Percentiles rank a stretch among this genome's conserved stretches.
These are phyloP conservation scores for Penicillium italicum DNA, from an alignment of 2,329 filamentous ascomycete genomes.

Conservation along the genomic window DNA sequence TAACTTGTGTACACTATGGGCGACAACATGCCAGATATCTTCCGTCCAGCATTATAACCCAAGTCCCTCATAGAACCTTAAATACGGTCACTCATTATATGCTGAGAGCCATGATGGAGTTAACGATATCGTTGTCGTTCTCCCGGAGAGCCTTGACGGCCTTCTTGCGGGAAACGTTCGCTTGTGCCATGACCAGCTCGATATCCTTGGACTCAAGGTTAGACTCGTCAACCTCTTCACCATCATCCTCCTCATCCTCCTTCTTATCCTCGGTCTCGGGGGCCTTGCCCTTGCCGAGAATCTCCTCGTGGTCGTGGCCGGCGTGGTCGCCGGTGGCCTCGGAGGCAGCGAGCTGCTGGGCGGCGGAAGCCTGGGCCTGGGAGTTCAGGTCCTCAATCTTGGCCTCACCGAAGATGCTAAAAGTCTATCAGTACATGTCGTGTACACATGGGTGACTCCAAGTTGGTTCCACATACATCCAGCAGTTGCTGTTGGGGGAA, in stretches of 20 bases:
- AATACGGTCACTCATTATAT: conserved; percentile 51
- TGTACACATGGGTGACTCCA: background rate
- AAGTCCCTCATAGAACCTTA: conserved; percentile 26
- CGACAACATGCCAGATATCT: conserved; percentile 25
- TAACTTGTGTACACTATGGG: conserved; percentile 39
- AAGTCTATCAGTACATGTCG: conserved; percentile 24
- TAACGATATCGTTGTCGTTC: conserved; percentile 99
- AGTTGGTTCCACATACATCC: conserved; percentile 69
- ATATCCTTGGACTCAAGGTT: conserved; percentile 99
- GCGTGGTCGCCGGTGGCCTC: conserved; percentile 59
- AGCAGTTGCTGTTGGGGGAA: conserved; percentile 98
- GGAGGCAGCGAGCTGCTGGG: conserved; percentile 84
- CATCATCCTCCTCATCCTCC: conserved; percentile 84
- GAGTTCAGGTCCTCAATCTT: conserved; percentile 99
- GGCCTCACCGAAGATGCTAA: conserved; percentile 96
- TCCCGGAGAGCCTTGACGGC: conserved; percentile 93
- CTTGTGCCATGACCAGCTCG: conserved; percentile 97
- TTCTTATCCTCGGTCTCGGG: conserved; percentile 59
- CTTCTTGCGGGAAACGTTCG: conserved; percentile 95
- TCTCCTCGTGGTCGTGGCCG: conserved; percentile 55
- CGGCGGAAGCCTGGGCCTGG: conserved; percentile 90
- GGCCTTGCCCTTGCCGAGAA: conserved; percentile 62
- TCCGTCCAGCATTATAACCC: conserved; percentile 24
- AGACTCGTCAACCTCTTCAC: conserved; percentile 89
- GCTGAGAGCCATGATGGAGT: conserved; percentile 98